Evolutionary conservation across 2,329 filamentous ascomycete species (phyloP).

Genomic region (Talaromyces verruculosus): DNA sequence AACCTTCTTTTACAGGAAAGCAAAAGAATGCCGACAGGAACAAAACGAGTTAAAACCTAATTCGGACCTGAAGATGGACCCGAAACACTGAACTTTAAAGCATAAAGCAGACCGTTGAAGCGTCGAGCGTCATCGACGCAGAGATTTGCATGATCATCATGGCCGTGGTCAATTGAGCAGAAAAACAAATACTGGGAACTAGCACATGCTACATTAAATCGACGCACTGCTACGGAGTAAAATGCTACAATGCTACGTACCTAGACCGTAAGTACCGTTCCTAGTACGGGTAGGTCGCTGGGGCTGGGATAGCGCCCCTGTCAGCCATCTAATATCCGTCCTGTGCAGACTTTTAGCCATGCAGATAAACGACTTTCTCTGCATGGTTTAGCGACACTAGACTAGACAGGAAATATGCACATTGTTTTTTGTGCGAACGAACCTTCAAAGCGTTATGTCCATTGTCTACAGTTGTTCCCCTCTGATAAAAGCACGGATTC

Average conservation of each 20-base stretch:
- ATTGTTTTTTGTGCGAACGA: not conserved
- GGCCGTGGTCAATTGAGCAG: not conserved
- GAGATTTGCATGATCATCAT: not conserved
- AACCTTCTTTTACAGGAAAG: not conserved
- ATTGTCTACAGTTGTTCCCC: too few relatives aligned
- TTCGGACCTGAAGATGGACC: not conserved
- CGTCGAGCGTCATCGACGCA: not conserved
- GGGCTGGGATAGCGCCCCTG: not conserved
- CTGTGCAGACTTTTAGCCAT: not conserved
- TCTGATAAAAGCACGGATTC: not conserved
- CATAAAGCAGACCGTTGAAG: not conserved
- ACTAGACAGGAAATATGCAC: not conserved
- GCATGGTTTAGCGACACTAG: not conserved
- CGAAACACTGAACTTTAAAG: not conserved
- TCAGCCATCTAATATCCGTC: not conserved
- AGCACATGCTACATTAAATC: slow-evolving; percentile 2
- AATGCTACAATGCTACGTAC: not conserved
- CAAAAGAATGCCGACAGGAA: not conserved
- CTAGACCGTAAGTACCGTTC: not conserved
- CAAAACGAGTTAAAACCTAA: not conserved
- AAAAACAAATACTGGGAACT: not conserved
- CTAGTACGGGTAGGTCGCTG: not conserved
- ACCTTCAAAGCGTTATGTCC: too few relatives aligned
- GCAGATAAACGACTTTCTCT: not conserved
- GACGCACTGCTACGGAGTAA: not conserved